phyloP scores from a whole-genome alignment of 164 flowering plant genomes.

The Vitis vinifera region ASM3070453v1 NC_081809.1:10009501-10010000 shows the following conservation, averaged over 20 bases:
- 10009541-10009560: conserved; percentile 3
- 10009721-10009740: neutral
- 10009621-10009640: neutral
- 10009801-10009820: neutral
- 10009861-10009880: too few relatives aligned
- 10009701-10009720: neutral
- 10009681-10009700: conserved; percentile 1
- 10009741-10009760: neutral
- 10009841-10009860: too few relatives aligned
- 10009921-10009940: too few relatives aligned
- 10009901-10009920: too few relatives aligned
- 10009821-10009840: neutral
- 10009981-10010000: too few relatives aligned
- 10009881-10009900: too few relatives aligned
- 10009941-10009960: too few relatives aligned
- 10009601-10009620: conserved; percentile 9
- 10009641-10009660: neutral
- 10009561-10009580: neutral
- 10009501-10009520: neutral
- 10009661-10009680: neutral
- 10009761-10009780: conserved; percentile 1
- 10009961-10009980: too few relatives aligned
- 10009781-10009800: neutral
- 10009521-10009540: neutral
- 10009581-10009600: conserved; percentile 2